Percentiles rank a stretch among this genome's conserved stretches.
Conservation (phyloP, 495 filamentous ascomycete species). For the Cladorrhinum samala region DNA sequence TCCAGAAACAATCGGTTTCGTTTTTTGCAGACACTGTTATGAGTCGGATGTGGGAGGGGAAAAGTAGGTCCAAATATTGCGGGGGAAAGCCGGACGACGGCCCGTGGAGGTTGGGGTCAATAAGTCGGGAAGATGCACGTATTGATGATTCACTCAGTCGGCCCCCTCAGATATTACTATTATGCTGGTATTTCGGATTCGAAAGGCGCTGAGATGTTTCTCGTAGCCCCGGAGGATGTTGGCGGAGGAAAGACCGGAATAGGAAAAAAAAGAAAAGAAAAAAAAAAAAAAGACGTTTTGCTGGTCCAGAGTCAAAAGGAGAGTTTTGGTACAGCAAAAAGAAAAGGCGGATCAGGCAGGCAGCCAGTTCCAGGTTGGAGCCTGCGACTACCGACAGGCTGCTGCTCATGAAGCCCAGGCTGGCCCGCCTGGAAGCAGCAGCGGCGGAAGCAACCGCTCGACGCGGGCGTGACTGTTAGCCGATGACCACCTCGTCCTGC, state of each 20-base stretch:
- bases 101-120: not conserved
- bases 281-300: conserved; percentile 3
- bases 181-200: not conserved
- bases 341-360: conserved; percentile 3
- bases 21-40: not conserved
- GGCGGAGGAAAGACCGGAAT: not conserved
- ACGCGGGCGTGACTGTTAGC: conserved; percentile 9
- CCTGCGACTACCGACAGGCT: too few relatives aligned
- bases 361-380: too few relatives aligned
- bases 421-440: not conserved
- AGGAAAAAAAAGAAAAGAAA: not conserved
- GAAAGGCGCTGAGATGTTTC: not conserved
- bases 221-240: not conserved
- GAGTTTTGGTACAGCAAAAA: not conserved
- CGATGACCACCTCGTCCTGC: conserved; percentile 9
- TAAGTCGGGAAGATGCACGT: conserved; percentile 11
- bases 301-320: conserved; percentile 6
- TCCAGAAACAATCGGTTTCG: not conserved
- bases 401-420: conserved; percentile 5
- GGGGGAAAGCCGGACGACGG: not conserved
- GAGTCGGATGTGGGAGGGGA: not conserved
- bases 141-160: conserved; percentile 13
- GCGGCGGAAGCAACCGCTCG: conserved; percentile 9
- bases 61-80: not conserved
- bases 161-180: not conserved